Percentiles rank a stretch among this genome's conserved stretches.
phyloP scores from a whole-genome alignment of 768 basidiomycete genomes.

The Cystobasidium ongulense region DNA sequence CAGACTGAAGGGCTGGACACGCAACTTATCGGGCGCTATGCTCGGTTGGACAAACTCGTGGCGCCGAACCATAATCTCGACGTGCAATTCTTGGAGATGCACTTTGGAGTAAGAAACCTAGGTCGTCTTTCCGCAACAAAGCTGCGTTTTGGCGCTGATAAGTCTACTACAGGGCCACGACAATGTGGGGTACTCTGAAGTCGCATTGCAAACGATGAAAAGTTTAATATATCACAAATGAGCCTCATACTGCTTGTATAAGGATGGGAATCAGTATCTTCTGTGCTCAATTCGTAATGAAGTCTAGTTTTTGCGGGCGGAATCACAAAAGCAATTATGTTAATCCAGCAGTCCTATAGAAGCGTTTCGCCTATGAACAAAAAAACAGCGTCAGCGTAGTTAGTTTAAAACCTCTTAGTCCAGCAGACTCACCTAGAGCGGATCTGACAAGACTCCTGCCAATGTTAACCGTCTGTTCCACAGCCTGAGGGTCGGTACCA shows the following conservation, averaged over 20 bases:
- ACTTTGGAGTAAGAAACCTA: slow-evolving; percentile 3
- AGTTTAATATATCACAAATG: neutral
- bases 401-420: neutral
- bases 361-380: slow-evolving; percentile 40
- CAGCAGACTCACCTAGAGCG: slow-evolving; percentile 60
- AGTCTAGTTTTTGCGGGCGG: neutral
- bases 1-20: neutral
- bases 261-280: neutral
- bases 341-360: slow-evolving; percentile 30
- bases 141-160: too few species aligned
- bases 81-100: slow-evolving; percentile 22
- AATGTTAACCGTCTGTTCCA: slow-evolving; percentile 77
- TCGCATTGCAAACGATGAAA: slow-evolving; percentile 1
- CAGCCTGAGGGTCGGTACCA: slow-evolving; percentile 58
- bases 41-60: neutral
- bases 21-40: neutral
- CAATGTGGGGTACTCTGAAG: slow-evolving; percentile 5
- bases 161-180: neutral
- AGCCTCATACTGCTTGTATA: neutral
- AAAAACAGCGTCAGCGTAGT: neutral
- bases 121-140: too few species aligned
- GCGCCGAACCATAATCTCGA: neutral
- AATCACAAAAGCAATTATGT: neutral
- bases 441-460: slow-evolving; percentile 77
- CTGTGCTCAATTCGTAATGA: neutral